Conservation (phyloP, 345 rosid genomes). For the Pseudoturritis turrita region DNA sequence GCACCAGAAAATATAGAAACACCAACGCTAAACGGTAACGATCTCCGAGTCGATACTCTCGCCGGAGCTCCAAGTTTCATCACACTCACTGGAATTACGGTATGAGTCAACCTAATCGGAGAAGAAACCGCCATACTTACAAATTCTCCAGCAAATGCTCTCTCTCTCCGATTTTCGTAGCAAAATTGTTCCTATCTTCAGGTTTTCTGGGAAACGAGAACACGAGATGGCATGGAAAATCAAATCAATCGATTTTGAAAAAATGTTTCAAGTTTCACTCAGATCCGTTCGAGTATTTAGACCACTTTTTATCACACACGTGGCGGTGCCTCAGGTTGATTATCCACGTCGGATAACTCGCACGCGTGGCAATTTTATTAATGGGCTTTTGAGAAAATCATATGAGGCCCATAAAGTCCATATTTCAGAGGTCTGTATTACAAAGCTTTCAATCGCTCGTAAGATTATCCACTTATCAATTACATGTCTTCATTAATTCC, state of each 20-base stretch:
- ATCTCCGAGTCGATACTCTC: conserved; percentile 16
- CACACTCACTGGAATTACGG: conserved; percentile 15
- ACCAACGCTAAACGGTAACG: conserved; percentile 6
- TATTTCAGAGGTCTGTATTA: not conserved
- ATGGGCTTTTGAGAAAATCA: not conserved
- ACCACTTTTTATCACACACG: conserved; percentile 1
- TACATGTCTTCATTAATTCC: too few species aligned
- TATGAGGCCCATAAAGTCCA: not conserved
- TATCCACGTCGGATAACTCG: not conserved
- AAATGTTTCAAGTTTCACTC: not conserved
- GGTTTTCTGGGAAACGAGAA: not conserved
- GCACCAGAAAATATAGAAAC: conserved; percentile 16
- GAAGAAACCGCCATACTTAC: conserved; percentile 30
- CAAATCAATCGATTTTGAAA: not conserved
- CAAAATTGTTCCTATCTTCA: not conserved
- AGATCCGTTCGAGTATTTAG: conserved; percentile 15
- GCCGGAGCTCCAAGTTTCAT: conserved; percentile 18
- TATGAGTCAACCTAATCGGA: conserved; percentile 19
- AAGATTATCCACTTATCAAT: too few species aligned
- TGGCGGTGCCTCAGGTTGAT: not conserved
- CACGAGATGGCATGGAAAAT: not conserved
- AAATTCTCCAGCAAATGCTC: not conserved
- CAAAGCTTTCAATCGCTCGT: not conserved
- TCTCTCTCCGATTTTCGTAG: too few species aligned
- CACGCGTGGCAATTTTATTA: not conserved